Percentiles rank a stretch among this genome's conserved stretches.
Evolutionary conservation across 2,329 filamentous ascomycete genomes (phyloP).

Genomic region (Helotiales sp.): DNA sequence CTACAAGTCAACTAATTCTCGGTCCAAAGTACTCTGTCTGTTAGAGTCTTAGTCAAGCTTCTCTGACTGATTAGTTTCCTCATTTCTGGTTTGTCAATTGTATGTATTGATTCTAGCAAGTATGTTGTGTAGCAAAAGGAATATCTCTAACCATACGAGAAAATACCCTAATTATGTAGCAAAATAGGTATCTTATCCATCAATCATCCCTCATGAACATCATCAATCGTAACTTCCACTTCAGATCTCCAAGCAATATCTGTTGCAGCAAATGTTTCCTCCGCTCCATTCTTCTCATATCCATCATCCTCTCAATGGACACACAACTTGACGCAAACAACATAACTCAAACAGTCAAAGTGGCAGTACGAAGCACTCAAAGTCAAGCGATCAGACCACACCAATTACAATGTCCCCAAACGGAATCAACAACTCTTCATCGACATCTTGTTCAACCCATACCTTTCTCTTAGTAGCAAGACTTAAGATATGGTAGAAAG

Average conservation of each 20-base stretch:
- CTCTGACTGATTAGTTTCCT: no score
- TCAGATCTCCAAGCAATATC: slow-evolving; percentile 14
- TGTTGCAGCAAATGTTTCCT: slow-evolving; percentile 10
- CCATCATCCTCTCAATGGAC: not conserved
- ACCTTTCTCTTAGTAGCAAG: slow-evolving; percentile 71
- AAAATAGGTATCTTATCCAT: slow-evolving; percentile 17
- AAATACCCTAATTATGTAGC: not conserved
- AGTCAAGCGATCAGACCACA: slow-evolving; percentile 22
- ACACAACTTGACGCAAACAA: not conserved
- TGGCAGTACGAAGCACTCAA: not conserved
- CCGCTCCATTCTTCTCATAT: not conserved
- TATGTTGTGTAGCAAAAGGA: slow-evolving; percentile 5
- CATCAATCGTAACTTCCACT: slow-evolving; percentile 8
- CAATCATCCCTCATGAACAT: slow-evolving; percentile 8
- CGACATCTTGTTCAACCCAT: slow-evolving; percentile 60
- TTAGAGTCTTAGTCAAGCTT: no score
- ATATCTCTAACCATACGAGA: slow-evolving; percentile 1
- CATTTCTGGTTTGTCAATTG: not conserved
- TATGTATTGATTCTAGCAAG: slow-evolving; percentile 4
- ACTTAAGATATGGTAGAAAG: slow-evolving; percentile 74
- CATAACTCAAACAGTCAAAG: not conserved
- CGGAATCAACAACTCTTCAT: slow-evolving; percentile 21
- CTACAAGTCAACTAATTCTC: no score
- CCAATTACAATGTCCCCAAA: slow-evolving; percentile 38
- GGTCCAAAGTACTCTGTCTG: no score